Conservation (phyloP, 2,329 filamentous ascomycete species). For the Colletotrichum sp. region DNA sequence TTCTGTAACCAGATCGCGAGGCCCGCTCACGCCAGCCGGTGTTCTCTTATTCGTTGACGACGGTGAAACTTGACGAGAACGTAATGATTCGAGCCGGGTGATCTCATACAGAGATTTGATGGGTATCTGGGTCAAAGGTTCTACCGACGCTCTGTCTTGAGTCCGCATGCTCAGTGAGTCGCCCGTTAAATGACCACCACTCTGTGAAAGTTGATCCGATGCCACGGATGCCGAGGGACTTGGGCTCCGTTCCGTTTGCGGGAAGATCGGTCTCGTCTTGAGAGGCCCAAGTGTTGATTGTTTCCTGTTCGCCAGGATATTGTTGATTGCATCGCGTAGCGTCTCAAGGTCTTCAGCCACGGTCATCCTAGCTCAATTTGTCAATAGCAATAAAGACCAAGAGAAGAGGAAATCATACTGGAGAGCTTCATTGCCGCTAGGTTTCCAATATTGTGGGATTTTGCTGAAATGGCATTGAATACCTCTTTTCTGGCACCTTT, state of each 20-base stretch:
- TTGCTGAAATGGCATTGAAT: background rate
- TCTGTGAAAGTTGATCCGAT: background rate
- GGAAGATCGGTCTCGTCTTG: background rate
- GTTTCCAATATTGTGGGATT: background rate
- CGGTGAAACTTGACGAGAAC: background rate
- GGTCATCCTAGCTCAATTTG: background rate
- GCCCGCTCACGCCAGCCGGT: background rate
- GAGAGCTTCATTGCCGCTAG: background rate
- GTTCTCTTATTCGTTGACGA: background rate
- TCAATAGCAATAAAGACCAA: background rate
- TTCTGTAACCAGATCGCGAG: background rate
- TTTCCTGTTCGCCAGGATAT: background rate
- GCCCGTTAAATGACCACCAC: background rate
- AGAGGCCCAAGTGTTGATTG: background rate
- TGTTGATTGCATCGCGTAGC: background rate
- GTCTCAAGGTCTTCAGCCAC: background rate
- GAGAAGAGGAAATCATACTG: background rate
- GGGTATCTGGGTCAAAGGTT: background rate
- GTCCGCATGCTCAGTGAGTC: background rate
- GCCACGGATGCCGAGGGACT: background rate
- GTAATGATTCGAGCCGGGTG: background rate
- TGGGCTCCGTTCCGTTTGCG: background rate
- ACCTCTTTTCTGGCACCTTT: background rate
- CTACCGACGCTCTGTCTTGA: background rate
- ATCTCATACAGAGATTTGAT: background rate